These are phyloP conservation scores for Cryphonectria radicalis DNA, from an alignment of 2,329 filamentous ascomycete species.

Conservation along the genomic window DNA sequence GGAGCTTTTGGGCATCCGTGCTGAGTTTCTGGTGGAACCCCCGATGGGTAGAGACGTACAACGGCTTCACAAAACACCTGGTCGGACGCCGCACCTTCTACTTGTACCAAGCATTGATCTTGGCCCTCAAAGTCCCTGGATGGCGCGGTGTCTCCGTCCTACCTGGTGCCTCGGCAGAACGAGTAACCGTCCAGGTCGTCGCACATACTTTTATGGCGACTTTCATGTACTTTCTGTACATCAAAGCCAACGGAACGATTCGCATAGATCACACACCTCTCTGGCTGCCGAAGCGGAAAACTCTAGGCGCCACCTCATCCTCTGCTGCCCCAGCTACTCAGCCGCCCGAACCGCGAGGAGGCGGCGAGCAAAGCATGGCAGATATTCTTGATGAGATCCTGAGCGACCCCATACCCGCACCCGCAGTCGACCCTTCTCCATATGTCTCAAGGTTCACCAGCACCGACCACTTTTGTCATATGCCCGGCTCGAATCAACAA, in stretches of 20 bases:
- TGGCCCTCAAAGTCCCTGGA: conserved; percentile 56
- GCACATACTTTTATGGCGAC: conserved; percentile 60
- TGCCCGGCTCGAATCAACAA: neutral
- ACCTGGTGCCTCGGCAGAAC: conserved; percentile 43
- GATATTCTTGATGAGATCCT: conserved; percentile 53
- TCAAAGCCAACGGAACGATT: conserved; percentile 50
- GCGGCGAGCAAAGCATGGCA: conserved; percentile 48
- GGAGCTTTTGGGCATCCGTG: conserved; percentile 54
- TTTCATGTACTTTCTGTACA: conserved; percentile 55
- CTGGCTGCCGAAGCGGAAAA: conserved; percentile 37
- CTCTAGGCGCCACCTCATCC: conserved; percentile 32
- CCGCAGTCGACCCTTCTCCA: conserved; percentile 39
- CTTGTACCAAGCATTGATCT: conserved; percentile 62
- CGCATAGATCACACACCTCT: conserved; percentile 63
- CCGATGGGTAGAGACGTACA: conserved; percentile 61
- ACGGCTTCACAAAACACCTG: conserved; percentile 64
- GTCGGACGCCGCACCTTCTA: conserved; percentile 69
- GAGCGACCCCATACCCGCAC: conserved; percentile 35
- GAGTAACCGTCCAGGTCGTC: conserved; percentile 48
- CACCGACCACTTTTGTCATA: conserved; percentile 30
- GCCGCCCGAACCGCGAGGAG: conserved; percentile 29
- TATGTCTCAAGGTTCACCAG: conserved; percentile 33
- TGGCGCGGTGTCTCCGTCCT: conserved; percentile 50
- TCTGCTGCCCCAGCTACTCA: conserved; percentile 23
- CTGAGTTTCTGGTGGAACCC: conserved; percentile 71